phyloP scores from a whole-genome alignment of 257 asterid species.

The Forsythia suspensa region DNA sequence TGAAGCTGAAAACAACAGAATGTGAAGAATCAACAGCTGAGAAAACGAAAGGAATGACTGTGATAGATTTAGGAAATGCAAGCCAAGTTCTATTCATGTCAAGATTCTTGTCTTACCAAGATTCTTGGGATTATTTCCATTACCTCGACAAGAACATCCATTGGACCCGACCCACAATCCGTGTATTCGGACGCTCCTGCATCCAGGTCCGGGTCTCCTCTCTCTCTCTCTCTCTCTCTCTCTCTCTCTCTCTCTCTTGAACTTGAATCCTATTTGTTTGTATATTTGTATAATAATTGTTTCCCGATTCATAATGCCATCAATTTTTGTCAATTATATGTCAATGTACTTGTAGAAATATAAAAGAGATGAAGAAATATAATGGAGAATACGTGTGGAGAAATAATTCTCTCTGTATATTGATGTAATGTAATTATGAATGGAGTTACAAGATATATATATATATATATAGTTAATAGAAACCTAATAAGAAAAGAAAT shows the following conservation, averaged over 20 bases:
- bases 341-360: too few relatives aligned
- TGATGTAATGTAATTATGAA: too few relatives aligned
- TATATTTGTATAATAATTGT: not conserved
- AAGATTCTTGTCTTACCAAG: conserved; percentile 54
- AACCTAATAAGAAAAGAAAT: too few relatives aligned
- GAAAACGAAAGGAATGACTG: conserved; percentile 28
- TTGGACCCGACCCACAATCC: conserved; percentile 90
- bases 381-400: too few relatives aligned
- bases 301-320: not conserved
- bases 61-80: conserved; percentile 65
- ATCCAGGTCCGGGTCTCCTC: conserved; percentile 53
- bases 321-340: not conserved
- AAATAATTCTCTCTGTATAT: too few relatives aligned
- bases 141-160: conserved; percentile 80
- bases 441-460: too few relatives aligned
- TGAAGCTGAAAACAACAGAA: not conserved
- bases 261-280: not conserved
- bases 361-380: too few relatives aligned
- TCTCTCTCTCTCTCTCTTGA: not conserved
- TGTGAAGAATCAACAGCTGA: conserved; percentile 8
- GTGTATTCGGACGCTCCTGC: conserved; percentile 71
- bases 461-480: too few relatives aligned
- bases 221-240: not conserved
- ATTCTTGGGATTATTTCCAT: conserved; percentile 76
- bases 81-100: conserved; percentile 60